Evolutionary conservation across 2,329 filamentous ascomycete species (phyloP), one percentile per base, ranked within the genome.

Genomic region (Paraconiothyrium brasiliense): DNA sequence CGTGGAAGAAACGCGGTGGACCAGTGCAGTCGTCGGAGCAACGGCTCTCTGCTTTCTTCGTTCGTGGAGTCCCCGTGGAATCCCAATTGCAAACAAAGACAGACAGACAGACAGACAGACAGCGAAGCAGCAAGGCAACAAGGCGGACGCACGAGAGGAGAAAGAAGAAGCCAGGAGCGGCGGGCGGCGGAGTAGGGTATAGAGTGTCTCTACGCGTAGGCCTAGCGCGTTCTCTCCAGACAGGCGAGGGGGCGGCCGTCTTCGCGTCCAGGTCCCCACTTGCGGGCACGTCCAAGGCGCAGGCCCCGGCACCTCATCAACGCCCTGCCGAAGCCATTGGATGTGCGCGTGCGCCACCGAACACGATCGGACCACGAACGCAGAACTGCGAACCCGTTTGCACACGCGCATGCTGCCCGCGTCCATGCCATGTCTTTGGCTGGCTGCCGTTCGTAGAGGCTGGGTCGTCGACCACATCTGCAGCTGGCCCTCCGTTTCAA

Each of bases 331-430:
- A 13, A 39, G 11, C n/a, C 30, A 68, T 67, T 70, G 67, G 67
- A 59, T 63, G 22, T 43, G 35, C 20, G 50, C 48, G 39, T 41
- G 52, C 62, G 62, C 64, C 65, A 64, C 66, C 50, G 43, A 55
- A 63, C 59, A 71, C 71, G 67, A 62, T 66, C 67, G 56, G 66
- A 56, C 68, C 54, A 66, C 71, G 71, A 70, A 70, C 65, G 52
- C 59, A 56, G 63, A 67, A 67, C 65, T 60, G 51, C 51, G 27
- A 41, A 41, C 39, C 39, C 39, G 65, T 67, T 65, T 62, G 58
- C 62, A 59, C 27, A 52, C 66, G 64, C 62, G 70, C 50, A 66
- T 63, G 57, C 62, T 54, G 35, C 35, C 8, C 16, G 35, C 8
- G 11, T 14, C 9, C 11, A 39, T 14, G 4, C 11, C 9, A 50